phyloP scores from a whole-genome alignment of 2,329 filamentous ascomycete genomes.

The Alternaria arborescens region DNA sequence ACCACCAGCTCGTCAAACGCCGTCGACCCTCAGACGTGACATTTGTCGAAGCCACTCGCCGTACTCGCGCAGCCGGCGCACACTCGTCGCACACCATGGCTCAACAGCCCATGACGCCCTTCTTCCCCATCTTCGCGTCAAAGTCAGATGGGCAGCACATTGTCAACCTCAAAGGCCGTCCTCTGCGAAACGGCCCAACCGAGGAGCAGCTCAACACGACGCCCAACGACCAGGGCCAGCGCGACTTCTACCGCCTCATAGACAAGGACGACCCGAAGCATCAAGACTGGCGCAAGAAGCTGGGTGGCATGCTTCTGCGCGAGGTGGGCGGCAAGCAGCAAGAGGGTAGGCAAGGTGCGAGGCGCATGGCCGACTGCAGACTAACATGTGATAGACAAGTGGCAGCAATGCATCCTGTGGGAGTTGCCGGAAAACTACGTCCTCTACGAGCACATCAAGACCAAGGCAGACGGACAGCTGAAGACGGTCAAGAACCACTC shows the following conservation, averaged over 20 bases:
- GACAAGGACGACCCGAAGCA: conserved; percentile 61
- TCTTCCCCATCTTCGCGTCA: conserved; percentile 58
- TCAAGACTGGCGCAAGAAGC: conserved; percentile 66
- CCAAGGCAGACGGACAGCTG: conserved; percentile 57
- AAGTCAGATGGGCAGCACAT: conserved; percentile 61
- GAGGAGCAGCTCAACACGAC: conserved; percentile 61
- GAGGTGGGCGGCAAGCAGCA: conserved; percentile 55
- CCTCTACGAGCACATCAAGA: conserved; percentile 67
- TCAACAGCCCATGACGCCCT: conserved; percentile 52
- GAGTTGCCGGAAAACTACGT: conserved; percentile 65
- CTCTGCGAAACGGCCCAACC: conserved; percentile 62
- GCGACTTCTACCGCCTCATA: conserved; percentile 64
- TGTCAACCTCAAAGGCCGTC: conserved; percentile 59
- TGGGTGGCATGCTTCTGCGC: conserved; percentile 66
- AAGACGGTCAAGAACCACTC: conserved; percentile 61
- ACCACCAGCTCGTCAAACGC: neutral
- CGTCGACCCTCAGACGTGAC: neutral
- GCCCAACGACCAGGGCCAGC: conserved; percentile 62
- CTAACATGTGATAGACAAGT: conserved; percentile 49
- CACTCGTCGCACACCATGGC: conserved; percentile 34
- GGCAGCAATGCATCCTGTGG: conserved; percentile 59
- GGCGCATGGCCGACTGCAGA: conserved; percentile 22
- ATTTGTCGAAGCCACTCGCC: neutral
- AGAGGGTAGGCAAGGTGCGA: conserved; percentile 33
- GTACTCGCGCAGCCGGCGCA: conserved; percentile 14